These are phyloP conservation scores for Xerocomus cyaneibrunnescens DNA, from an alignment of 1,284 basidiomycete species.

Conservation along the genomic window DNA sequence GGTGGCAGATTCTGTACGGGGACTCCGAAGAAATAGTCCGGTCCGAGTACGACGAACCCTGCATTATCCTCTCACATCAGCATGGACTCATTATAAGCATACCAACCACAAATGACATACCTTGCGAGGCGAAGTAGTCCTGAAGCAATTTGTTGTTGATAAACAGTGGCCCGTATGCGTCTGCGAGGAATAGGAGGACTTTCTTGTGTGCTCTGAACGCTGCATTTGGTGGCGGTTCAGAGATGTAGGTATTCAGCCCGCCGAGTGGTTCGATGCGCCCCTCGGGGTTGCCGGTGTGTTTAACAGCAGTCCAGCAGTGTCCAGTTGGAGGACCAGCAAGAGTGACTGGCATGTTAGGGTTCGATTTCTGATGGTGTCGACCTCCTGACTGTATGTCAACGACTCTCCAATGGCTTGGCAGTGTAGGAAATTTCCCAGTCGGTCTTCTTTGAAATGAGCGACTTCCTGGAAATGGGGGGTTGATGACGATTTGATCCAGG, in stretches of 20 bases:
- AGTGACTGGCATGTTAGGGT: constrained; percentile 17
- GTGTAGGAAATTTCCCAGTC: background rate
- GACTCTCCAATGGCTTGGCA: no score
- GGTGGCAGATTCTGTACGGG: constrained; percentile 8
- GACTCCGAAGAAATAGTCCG: constrained; percentile 32
- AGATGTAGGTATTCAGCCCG: constrained; percentile 50
- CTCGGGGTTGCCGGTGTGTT: constrained; percentile 46
- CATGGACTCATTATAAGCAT: background rate
- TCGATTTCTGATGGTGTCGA: no score
- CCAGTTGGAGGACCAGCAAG: constrained; percentile 42
- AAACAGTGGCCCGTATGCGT: constrained; percentile 48
- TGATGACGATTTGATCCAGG: no score
- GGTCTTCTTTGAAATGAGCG: background rate
- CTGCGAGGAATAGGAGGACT: constrained; percentile 50
- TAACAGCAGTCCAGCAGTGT: constrained; percentile 47
- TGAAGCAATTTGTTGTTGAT: constrained; percentile 51
- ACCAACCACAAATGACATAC: constrained; percentile 26
- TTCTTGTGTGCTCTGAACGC: constrained; percentile 30
- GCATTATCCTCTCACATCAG: background rate
- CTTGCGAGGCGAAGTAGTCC: constrained; percentile 50
- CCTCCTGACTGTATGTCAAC: no score
- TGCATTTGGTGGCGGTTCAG: constrained; percentile 37
- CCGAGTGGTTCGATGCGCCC: constrained; percentile 46
- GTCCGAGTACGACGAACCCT: constrained; percentile 32
- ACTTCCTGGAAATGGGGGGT: no score